Evolutionary conservation across 1,284 basidiomycete species (phyloP).

Genomic region (Puccinia hordei): DNA sequence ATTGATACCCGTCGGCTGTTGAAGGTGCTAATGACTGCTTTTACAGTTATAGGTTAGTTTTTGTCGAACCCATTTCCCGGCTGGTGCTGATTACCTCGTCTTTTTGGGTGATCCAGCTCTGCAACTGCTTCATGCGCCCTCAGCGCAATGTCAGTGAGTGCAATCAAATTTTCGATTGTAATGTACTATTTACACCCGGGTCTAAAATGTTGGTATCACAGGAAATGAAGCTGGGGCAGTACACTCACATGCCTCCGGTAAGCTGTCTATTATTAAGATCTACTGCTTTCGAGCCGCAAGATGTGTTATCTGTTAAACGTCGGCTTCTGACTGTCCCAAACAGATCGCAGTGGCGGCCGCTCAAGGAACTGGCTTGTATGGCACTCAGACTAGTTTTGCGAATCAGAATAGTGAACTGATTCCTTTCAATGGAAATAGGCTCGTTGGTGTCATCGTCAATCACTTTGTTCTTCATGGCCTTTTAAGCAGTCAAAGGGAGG

Average conservation of each 20-base stretch:
- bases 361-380: slow-evolving; percentile 36
- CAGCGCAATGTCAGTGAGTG: slow-evolving; percentile 14
- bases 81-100: background rate
- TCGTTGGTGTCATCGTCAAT: slow-evolving; percentile 33
- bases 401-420: background rate
- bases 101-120: slow-evolving; percentile 8
- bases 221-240: slow-evolving; percentile 47
- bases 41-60: slow-evolving; percentile 27
- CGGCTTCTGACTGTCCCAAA: background rate
- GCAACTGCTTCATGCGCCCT: slow-evolving; percentile 19
- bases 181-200: background rate
- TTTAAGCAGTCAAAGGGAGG: slow-evolving; percentile 37
- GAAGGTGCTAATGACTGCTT: background rate
- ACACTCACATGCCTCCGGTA: slow-evolving; percentile 36
- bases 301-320: background rate
- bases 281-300: background rate
- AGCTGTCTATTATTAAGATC: background rate
- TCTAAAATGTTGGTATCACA: background rate
- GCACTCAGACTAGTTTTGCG: background rate
- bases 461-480: slow-evolving; percentile 25
- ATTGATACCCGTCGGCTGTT: background rate
- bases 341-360: slow-evolving; percentile 22
- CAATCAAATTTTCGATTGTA: background rate
- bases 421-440: background rate
- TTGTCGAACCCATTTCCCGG: background rate